Evolutionary conservation across 148 eudicot species (phyloP), one percentile per base, ranked within the genome.

Genomic region (Fagopyrum esculentum): DNA sequence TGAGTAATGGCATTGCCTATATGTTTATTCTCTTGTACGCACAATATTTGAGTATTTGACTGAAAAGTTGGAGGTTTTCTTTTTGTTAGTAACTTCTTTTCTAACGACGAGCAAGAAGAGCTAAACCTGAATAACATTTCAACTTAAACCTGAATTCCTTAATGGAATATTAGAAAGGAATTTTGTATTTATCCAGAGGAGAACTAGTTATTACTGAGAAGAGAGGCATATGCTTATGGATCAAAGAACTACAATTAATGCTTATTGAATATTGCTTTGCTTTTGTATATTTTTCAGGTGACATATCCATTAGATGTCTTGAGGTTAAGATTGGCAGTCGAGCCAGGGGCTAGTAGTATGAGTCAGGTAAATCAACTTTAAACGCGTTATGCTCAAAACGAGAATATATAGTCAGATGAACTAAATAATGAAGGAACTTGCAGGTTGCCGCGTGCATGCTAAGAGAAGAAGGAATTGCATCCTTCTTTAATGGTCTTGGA

Each of bases 271-370:
- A 61, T 35, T 35, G 8, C 43, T 15, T 61, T 59, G 3, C 2
- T 35, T 35, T 35, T 35, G 2, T 35, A 22, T 60, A 22, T 22
- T 61, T 29, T 61, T 61, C 80, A 95, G 98, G 96, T 95, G 76
- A 95, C 98, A 11, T 92, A 95, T 82, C 98, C 98, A 22, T 80
- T 95, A 73, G 98, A 95, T 83, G 96, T 95, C 60, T 83, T 95
- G 77, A 84, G 98, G 82, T 85, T 92, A 81, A 84, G 98, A 81
- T 86, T 95, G 82, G 97, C 97, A 73, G 96, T 95, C 81, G 98
- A 95, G 74, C 89, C 97, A 71, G 98, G 97, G 73, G 78, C 74
- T 71, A 84, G 80, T 81, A 90, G 96, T 68, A 90, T 95, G 96
- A 81, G 90, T 66, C 83, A 92, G 89, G 98, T 95, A 81, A 78